Percentiles rank a stretch among this genome's conserved stretches.
Evolutionary conservation across 768 basidiomycete genomes (phyloP).

Genomic region (Hericium rajendrae): DNA sequence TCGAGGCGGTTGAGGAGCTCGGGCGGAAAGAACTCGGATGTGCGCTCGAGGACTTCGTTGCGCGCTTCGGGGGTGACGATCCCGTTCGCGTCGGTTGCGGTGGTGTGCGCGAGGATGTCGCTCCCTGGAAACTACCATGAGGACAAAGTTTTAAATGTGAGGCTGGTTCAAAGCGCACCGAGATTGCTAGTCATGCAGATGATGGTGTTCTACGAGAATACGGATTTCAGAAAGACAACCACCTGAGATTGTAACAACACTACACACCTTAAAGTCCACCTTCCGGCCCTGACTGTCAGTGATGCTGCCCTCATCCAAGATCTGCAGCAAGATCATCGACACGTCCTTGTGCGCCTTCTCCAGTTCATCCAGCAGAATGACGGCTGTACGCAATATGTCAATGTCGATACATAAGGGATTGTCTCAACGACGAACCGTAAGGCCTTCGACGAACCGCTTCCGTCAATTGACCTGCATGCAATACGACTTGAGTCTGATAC

Average conservation of each 20-base stretch:
- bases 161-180: slow-evolving; percentile 25
- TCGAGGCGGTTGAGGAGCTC: slow-evolving; percentile 88
- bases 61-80: slow-evolving; percentile 52
- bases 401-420: neutral
- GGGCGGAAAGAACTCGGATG: slow-evolving; percentile 77
- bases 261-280: slow-evolving; percentile 73
- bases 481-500: neutral
- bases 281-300: slow-evolving; percentile 90
- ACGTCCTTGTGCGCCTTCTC: slow-evolving; percentile 90
- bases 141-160: neutral
- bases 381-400: slow-evolving; percentile 27
- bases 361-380: slow-evolving; percentile 57
- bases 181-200: slow-evolving; percentile 87
- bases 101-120: slow-evolving; percentile 62
- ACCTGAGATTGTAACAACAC: neutral
- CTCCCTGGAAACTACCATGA: slow-evolving; percentile 24
- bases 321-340: slow-evolving; percentile 82
- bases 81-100: slow-evolving; percentile 55
- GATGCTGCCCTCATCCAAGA: slow-evolving; percentile 82
- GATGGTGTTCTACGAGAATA: slow-evolving; percentile 61
- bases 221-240: neutral
- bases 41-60: slow-evolving; percentile 61
- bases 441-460: slow-evolving; percentile 57
- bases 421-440: slow-evolving; percentile 30
- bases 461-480: slow-evolving; percentile 40